Conservation (phyloP, 345 rosid species). For the Geranium brycei region DNA sequence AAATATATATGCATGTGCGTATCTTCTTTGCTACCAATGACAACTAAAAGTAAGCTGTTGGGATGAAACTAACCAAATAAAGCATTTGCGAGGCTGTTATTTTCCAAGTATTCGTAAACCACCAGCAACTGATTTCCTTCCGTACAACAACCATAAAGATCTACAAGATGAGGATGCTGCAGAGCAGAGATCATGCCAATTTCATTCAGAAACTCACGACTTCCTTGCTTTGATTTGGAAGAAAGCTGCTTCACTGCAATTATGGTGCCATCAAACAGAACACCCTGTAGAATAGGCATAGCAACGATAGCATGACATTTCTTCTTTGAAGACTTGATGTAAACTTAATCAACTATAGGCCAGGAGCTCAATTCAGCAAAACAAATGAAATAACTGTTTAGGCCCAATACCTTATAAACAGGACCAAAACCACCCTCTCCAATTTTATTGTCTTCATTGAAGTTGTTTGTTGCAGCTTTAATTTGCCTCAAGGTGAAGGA, state of each 20-base stretch:
- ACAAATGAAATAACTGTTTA: background rate
- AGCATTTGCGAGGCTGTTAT: conserved; percentile 14
- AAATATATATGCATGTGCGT: too few species aligned
- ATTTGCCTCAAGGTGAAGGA: conserved; percentile 19
- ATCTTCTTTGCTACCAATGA: too few species aligned
- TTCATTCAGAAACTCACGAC: conserved; percentile 18
- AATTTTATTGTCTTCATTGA: conserved; percentile 21
- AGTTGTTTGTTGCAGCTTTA: conserved; percentile 21
- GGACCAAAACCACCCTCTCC: conserved; percentile 36
- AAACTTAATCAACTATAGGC: background rate
- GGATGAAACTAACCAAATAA: conserved; percentile 12
- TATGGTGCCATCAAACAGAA: conserved; percentile 11
- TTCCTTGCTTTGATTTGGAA: conserved; percentile 2
- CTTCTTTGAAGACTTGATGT: too few species aligned
- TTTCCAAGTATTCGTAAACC: conserved; percentile 20
- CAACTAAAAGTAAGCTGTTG: too few species aligned
- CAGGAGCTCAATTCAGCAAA: background rate
- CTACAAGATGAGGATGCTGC: conserved; percentile 20
- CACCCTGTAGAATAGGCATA: conserved; percentile 7
- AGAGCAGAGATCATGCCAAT: conserved; percentile 17
- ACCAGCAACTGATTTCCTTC: conserved; percentile 17
- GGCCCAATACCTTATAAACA: conserved; percentile 20
- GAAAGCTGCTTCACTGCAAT: conserved; percentile 5
- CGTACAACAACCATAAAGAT: conserved; percentile 17
- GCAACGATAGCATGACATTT: background rate